phyloP scores from a whole-genome alignment of 2,329 filamentous ascomycete species.

The Cadophora sp. region DNA sequence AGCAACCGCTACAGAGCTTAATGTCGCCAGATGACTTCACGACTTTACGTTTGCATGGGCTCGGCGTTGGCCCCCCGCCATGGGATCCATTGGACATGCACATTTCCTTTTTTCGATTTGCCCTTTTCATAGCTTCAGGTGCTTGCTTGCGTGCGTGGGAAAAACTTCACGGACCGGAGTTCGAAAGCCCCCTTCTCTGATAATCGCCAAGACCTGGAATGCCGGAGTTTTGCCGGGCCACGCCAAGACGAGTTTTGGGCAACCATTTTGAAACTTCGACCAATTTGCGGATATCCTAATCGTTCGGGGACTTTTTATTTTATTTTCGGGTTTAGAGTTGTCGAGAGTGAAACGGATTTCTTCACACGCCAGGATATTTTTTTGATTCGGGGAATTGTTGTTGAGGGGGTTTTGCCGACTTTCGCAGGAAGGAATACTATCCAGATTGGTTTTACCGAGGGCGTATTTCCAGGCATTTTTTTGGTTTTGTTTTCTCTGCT shows the following conservation, averaged over 20 bases:
- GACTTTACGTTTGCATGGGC: conserved; percentile 35
- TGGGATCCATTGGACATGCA: conserved; percentile 20
- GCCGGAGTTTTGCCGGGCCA: conserved; percentile 15
- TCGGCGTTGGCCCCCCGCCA: conserved; percentile 24
- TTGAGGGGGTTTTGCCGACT: conserved; percentile 2
- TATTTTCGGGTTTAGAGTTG: not conserved
- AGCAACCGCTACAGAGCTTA: conserved; percentile 40
- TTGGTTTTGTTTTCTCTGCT: not conserved
- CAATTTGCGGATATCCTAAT: conserved; percentile 13
- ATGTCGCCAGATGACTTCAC: conserved; percentile 32
- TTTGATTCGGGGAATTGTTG: conserved; percentile 1
- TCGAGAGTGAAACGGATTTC: not conserved
- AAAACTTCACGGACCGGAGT: conserved; percentile 8
- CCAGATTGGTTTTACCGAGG: conserved; percentile 10
- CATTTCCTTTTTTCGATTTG: conserved; percentile 7
- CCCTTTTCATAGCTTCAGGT: not conserved
- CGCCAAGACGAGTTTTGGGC: not conserved
- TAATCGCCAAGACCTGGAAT: not conserved
- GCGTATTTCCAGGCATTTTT: conserved; percentile 20
- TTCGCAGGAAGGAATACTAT: conserved; percentile 1
- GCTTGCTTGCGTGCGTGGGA: not conserved
- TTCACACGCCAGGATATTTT: conserved; percentile 2
- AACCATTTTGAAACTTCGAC: not conserved
- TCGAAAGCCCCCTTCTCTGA: not conserved
- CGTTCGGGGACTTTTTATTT: not conserved